phyloP scores from a whole-genome alignment of 768 basidiomycete genomes.

The Gloeopeniophorella convolvens region DNA sequence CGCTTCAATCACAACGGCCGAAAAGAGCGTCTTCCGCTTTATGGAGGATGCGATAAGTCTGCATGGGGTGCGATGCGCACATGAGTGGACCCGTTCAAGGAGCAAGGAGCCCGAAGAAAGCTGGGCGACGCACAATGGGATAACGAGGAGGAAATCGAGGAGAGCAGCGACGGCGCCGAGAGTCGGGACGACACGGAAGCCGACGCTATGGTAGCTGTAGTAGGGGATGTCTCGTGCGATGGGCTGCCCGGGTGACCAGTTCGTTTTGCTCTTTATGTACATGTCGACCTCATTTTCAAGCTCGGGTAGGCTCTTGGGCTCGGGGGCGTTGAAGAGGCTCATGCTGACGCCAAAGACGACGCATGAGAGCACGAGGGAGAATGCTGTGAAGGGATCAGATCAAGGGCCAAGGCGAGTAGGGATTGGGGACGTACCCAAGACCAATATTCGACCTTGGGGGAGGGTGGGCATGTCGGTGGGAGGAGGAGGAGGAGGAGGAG shows the following conservation, averaged over 20 bases:
- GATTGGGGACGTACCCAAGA: conserved; percentile 2
- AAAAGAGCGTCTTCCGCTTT: conserved; percentile 3
- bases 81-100: no score
- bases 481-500: not conserved
- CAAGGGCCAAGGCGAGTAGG: not conserved
- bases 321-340: not conserved
- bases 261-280: no score
- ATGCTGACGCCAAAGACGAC: conserved; percentile 9
- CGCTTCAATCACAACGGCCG: conserved; percentile 11
- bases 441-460: conserved; percentile 4
- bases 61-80: no score
- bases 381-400: not conserved
- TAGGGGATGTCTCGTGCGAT: no score
- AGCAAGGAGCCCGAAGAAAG: not conserved
- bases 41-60: not conserved
- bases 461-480: conserved; percentile 9
- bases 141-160: not conserved
- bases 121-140: not conserved
- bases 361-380: conserved; percentile 5
- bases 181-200: not conserved
- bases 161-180: not conserved
- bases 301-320: no score
- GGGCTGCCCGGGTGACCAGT: no score
- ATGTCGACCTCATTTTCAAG: no score
- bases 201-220: not conserved